Base-by-base conservation (phyloP, 73 alveolate species). In the Durusdinium trenchii region DNA sequence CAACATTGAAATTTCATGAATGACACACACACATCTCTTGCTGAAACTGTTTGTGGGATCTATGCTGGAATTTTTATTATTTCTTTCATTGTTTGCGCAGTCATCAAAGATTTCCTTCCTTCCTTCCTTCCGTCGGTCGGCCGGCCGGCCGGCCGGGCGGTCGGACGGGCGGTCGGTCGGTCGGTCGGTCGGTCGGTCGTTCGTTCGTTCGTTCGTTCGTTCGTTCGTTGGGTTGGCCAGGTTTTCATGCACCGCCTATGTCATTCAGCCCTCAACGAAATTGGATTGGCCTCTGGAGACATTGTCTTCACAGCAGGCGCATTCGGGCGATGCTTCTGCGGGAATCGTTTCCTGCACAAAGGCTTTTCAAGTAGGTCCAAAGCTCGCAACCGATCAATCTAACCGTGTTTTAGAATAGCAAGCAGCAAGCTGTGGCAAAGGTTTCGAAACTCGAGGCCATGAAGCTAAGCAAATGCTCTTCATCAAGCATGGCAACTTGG, bases 381-480 rank as follows among this genome's bases (percentile, higher is more conserved):
- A 23, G 30, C n/a, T 32, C 30, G 30, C 73, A 23, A 60, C n/a
- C 73, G 18, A 23, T 60, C n/a, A 32, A 23, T 60, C 30, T 60
- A 32, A 60, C 73, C 30, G 73, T 60, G 73, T 47, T 43, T 62
- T 78, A 10, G n/a, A n/a, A n/a, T n/a, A n/a, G n/a, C n/a, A n/a
- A 7, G 43, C 79, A 26, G 79, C 79, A 30, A 30, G 36, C 45
- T 64, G n/a, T n/a, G n/a, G 43, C 40, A 64, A 12, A 64, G 28
- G 16, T 62, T 40, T 18, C 43, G 28, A 28, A 75, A 36, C 57
- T 23, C 9, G 30, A 91, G 98, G 98, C 69, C 98, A 91, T 38
- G 98, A 91, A 91, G 98, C 90, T 35, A 91, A 91, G 98, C 98
- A 91, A 45, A 91, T 91, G 98, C 89, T 69, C 57, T 91, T 91